Evolutionary conservation across 495 filamentous ascomycete genomes (phyloP), one percentile per base, ranked within the genome.

Genomic region (Daldinia loculata): DNA sequence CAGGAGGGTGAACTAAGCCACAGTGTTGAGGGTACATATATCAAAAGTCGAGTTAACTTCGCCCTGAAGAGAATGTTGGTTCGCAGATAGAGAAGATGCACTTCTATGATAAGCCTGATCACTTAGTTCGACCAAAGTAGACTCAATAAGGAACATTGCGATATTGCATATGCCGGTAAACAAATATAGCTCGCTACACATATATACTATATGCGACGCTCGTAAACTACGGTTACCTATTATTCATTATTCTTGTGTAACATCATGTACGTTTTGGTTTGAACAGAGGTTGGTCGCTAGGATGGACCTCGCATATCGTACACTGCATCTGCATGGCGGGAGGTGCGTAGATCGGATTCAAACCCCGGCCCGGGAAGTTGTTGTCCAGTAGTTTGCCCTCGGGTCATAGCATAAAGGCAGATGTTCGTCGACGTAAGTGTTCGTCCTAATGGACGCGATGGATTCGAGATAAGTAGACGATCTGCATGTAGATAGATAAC

Each of bases 291-390:
- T 64, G 59, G 59, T 27, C 30, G 27, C 27, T 24, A 32, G 36
- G 17, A 60, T 56, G 55, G 48, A 62, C 56, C 63, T 48, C 43
- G 63, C 63, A 67, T 71, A 63, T 66, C 34, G 56, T 64, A 72
- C 69, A 67, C 56, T 67, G 64, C 64, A 64, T 67, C 59, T 72
- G 64, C 69, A 64, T 63, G 34, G 30, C 64, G 59, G 64, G 59
- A 67, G 43, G 63, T 65, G 38, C 52, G 70, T 60, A 68, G 70
- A 72, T 72, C 70, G 60, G 64, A 65, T 63, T 67, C 56, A 53
- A 65, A 61, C 53, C 53, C 64, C 70, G 64, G 70, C 55, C 69
- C 64, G 69, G 67, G 15, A 63, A 63, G 61, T 56, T 56, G 64
- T 51, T 61, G 39, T 19, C 60, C 56, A 67, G 55, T 61, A 51